Evolutionary conservation across 2,329 filamentous ascomycete species (phyloP), one percentile per base, ranked within the genome.

Genomic region (Colletotrichum trifolii): DNA sequence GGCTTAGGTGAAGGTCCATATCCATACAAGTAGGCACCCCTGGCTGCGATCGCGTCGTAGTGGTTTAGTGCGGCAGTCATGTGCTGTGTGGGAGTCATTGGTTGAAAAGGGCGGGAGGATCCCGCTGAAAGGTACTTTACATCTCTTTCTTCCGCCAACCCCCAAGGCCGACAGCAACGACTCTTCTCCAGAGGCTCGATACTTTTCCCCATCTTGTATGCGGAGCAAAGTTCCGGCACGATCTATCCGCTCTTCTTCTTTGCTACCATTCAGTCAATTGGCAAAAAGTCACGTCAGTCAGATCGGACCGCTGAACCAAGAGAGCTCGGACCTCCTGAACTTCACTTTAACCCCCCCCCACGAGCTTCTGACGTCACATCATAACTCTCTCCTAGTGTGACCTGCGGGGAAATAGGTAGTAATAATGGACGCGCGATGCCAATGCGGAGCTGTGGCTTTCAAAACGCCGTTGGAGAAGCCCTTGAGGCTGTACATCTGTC

Each of bases 401-500:
- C 25, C 25, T 25, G 25, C 25, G 25, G 25, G 25, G 25, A 25
- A 25, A 5, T 25, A 25, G 25, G 25, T 25, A 25, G 2, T 10
- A 17, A 40, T 34, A 60, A 89, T 89, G 87, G 82, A 89, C 60
- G 85, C 81, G 35, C 78, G 79, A 56, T 91, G 89, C 73, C 87
- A 91, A 74, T 93, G 90, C 78, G 87, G 87, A 56, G 77, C 83
- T 13, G 82, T 91, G 57, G 72, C 73, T 42, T 92, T 92, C 79
- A 85, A 80, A 67, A 91, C 89, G 36, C 88, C 90, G 1, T 76
- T 84, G 1, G 75, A 81, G 4, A 79, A 84, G 62, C 89, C 90
- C 1, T 76, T 90, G 47, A 85, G 84, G n/a, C 78, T 91, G 54
- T 92, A 89, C 75, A 87, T 91, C 73, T 92, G 90, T 77, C 90